Evolutionary conservation across 768 basidiomycete genomes (phyloP).

Genomic region (Phylloporus scabripes): DNA sequence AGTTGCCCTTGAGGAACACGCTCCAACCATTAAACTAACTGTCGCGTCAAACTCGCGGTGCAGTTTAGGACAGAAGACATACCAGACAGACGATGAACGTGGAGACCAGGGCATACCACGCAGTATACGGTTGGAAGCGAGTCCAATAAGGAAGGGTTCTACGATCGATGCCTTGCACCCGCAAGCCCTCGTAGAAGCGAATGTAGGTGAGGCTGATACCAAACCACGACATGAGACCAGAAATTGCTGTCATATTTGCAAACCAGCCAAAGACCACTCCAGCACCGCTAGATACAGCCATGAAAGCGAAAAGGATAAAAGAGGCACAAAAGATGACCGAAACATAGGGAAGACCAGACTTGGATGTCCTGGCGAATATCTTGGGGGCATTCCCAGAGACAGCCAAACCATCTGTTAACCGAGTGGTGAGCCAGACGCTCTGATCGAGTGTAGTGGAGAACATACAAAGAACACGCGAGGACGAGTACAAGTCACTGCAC

Average conservation of each 20-base stretch:
- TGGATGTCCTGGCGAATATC: conserved; percentile 65
- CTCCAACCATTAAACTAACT: conserved; percentile 43
- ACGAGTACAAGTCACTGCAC: conserved; percentile 84
- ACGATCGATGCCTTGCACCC: conserved; percentile 74
- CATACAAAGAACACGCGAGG: conserved; percentile 80
- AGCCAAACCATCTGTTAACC: conserved; percentile 67
- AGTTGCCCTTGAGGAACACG: conserved; percentile 49
- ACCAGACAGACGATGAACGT: conserved; percentile 57
- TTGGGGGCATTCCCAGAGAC: conserved; percentile 74
- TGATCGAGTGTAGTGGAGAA: conserved; percentile 1
- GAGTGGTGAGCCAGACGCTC: not conserved
- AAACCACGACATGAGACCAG: conserved; percentile 77
- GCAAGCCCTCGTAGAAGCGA: conserved; percentile 81
- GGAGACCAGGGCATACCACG: conserved; percentile 41
- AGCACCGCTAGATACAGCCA: conserved; percentile 64
- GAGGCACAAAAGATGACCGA: conserved; percentile 62
- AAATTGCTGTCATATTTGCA: conserved; percentile 64
- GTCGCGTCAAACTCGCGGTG: conserved; percentile 26
- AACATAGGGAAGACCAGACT: conserved; percentile 70
- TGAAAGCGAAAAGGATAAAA: conserved; percentile 74
- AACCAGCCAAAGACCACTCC: conserved; percentile 80
- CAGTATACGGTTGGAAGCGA: conserved; percentile 65
- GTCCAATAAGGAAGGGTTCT: conserved; percentile 64
- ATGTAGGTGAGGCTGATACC: conserved; percentile 72
- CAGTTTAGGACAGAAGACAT: conserved; percentile 24